phyloP scores from a whole-genome alignment of 1,284 basidiomycete genomes.

The Kalmanozyma brasiliensis region DNA sequence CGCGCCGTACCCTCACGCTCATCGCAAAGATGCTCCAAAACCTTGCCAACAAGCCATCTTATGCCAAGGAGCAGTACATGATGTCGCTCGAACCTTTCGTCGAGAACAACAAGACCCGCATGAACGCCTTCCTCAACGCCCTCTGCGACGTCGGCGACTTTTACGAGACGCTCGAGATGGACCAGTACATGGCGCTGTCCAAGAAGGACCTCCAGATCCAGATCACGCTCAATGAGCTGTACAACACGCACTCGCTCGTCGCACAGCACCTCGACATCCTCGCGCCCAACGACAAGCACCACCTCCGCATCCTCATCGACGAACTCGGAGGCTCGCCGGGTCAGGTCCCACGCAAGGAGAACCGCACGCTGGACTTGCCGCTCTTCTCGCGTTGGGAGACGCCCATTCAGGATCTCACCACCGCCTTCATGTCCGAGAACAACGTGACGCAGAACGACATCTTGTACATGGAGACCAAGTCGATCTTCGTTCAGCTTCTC shows the following conservation, averaged over 20 bases:
- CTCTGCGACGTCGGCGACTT: conserved; percentile 99
- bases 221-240: conserved; percentile 99
- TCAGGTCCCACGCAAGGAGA: conserved; percentile 97
- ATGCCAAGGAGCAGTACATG: conserved; percentile 98
- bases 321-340: conserved; percentile 91
- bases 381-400: conserved; percentile 99
- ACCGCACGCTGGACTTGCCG: conserved; percentile 88
- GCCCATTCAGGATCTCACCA: conserved; percentile 95
- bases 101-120: conserved; percentile 95
- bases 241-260: conserved; percentile 95
- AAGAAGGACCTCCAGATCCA: conserved; percentile 98
- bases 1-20: conserved; percentile 91
- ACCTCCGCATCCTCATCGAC: conserved; percentile 92
- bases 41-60: conserved; percentile 97
- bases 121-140: conserved; percentile 95
- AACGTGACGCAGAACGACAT: conserved; percentile 97
- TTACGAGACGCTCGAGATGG: conserved; percentile 99
- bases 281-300: conserved; percentile 95
- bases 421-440: conserved; percentile 88
- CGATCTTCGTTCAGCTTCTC: conserved; percentile 96
- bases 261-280: conserved; percentile 93
- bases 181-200: conserved; percentile 99
- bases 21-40: conserved; percentile 99
- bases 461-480: conserved; percentile 99
- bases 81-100: conserved; percentile 97